Evolutionary conservation across 345 rosid genomes (phyloP).

Genomic region (Linum trigynum): DNA sequence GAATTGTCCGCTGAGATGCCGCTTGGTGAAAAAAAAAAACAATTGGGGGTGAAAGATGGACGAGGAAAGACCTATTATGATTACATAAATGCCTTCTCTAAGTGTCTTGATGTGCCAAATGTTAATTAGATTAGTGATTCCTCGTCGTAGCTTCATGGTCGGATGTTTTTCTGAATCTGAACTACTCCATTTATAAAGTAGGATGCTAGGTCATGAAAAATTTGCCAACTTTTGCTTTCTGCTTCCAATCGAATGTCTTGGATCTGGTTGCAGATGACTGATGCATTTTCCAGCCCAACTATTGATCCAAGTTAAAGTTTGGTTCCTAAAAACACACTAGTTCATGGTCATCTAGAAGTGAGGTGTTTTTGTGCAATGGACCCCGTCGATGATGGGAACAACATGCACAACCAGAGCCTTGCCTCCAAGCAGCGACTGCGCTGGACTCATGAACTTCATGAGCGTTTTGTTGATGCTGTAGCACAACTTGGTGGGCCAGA

Average conservation of each 20-base stretch:
- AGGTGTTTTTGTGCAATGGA: conserved; percentile 46
- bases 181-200: not conserved
- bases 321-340: conserved; percentile 33
- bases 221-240: not conserved
- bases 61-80: too few species aligned
- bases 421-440: conserved; percentile 95
- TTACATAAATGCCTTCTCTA: too few species aligned
- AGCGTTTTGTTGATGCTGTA: conserved; percentile 98
- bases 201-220: not conserved
- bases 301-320: conserved; percentile 34
- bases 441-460: conserved; percentile 98
- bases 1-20: too few species aligned
- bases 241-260: conserved; percentile 3
- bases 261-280: conserved; percentile 30
- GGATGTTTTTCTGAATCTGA: not conserved
- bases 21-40: too few species aligned
- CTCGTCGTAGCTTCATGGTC: not conserved
- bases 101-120: not conserved
- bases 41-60: too few species aligned
- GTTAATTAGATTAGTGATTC: not conserved
- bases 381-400: conserved; percentile 26
- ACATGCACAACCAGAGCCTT: conserved; percentile 52
- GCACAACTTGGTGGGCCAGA: conserved; percentile 99
- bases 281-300: conserved; percentile 39
- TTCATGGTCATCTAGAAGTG: conserved; percentile 43